Conservation (phyloP, 805 yeast genomes). For the Teunomyces atbi region DNA sequence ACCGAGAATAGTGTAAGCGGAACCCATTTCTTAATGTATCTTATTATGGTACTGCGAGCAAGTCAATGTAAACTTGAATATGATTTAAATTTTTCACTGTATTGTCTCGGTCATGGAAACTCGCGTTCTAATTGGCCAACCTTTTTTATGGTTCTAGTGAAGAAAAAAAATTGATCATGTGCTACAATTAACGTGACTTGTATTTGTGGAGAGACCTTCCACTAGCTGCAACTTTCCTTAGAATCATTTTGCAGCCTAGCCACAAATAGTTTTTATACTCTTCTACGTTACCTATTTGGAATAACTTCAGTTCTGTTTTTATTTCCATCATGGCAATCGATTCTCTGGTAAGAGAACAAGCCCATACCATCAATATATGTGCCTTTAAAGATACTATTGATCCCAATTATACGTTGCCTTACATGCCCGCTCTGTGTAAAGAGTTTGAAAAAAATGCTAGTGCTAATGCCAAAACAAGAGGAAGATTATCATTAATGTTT, state of each 20-base stretch:
- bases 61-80: not conserved
- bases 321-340: not conserved
- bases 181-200: not conserved
- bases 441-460: not conserved
- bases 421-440: not conserved
- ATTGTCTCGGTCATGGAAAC: not conserved
- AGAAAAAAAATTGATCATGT: not conserved
- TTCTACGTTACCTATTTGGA: too few species aligned
- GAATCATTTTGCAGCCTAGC: not conserved
- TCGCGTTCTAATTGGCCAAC: not conserved
- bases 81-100: conserved; percentile 3
- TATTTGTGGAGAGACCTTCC: not conserved
- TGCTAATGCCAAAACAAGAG: not conserved
- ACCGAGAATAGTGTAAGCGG: conserved; percentile 83
- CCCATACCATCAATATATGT: not conserved
- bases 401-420: not conserved
- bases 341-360: not conserved
- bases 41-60: conserved; percentile 1
- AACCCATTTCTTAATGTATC: conserved; percentile 57
- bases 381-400: not conserved
- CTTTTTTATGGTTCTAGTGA: not conserved
- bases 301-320: not conserved
- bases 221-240: too few species aligned
- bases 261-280: too few species aligned
- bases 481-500: not conserved